Percentiles rank a stretch among this genome's conserved stretches.
Conservation (phyloP, 352 stramenopile species). For the Phytophthora ohioensis region DNA sequence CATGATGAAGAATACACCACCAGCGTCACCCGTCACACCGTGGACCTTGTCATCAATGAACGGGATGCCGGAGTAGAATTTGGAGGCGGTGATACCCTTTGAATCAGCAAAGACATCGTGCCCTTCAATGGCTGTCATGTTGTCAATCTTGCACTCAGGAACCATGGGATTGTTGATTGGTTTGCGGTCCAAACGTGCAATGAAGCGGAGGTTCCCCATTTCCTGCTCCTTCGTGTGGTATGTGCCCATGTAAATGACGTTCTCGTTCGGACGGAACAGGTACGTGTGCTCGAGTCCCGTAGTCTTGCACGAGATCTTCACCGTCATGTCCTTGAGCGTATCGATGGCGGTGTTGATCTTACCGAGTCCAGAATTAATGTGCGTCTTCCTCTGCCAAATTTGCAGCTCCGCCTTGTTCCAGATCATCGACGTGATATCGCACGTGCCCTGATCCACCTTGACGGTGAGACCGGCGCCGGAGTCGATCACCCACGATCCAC, state of each 20-base stretch:
- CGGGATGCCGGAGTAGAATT: constrained; percentile 54
- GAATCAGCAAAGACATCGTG: constrained; percentile 51
- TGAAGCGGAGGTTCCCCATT: constrained; percentile 58
- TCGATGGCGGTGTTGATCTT: constrained; percentile 46
- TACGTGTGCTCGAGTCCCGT: constrained; percentile 61
- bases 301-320: constrained; percentile 55
- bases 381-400: constrained; percentile 53
- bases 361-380: constrained; percentile 63
- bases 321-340: constrained; percentile 45
- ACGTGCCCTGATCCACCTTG: constrained; percentile 50
- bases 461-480: constrained; percentile 48
- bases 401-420: constrained; percentile 62
- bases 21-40: constrained; percentile 49
- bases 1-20: constrained; percentile 63
- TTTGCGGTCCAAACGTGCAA: constrained; percentile 48
- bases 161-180: constrained; percentile 48
- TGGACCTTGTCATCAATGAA: constrained; percentile 55
- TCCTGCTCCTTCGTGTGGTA: constrained; percentile 49
- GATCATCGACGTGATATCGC: constrained; percentile 61
- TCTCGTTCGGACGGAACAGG: constrained; percentile 60
- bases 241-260: constrained; percentile 68
- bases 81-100: constrained; percentile 45
- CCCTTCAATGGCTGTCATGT: constrained; percentile 51
- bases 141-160: constrained; percentile 43
- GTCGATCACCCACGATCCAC: constrained; percentile 53